These are phyloP conservation scores for Endocarpon pusillum DNA, from an alignment of 495 filamentous ascomycete species.

Conservation along the genomic window DNA sequence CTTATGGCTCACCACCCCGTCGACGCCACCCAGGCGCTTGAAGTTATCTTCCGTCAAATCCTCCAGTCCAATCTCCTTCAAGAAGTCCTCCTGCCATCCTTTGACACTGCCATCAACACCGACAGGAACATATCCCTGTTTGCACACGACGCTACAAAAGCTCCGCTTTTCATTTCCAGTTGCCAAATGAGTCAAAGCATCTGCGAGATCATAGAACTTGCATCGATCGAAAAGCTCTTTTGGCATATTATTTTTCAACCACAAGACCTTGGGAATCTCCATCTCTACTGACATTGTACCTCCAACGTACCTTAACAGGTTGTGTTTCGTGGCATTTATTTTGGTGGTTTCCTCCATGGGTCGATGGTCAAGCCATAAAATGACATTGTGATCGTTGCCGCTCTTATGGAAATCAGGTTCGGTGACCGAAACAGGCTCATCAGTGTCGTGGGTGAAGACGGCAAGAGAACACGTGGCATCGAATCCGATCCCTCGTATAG, in stretches of 20 bases:
- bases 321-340: conserved; percentile 85
- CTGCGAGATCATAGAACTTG: conserved; percentile 89
- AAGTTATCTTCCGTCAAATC: conserved; percentile 76
- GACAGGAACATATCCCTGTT: conserved; percentile 87
- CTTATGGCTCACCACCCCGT: conserved; percentile 69
- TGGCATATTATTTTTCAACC: conserved; percentile 98
- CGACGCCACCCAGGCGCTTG: conserved; percentile 78
- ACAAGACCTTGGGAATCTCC: conserved; percentile 95
- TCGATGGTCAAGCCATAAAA: conserved; percentile 86
- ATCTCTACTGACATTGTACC: conserved; percentile 97
- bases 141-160: conserved; percentile 87
- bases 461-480: conserved; percentile 93
- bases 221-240: conserved; percentile 71
- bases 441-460: conserved; percentile 74
- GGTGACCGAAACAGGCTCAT: conserved; percentile 79
- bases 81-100: conserved; percentile 94
- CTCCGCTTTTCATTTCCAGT: conserved; percentile 86
- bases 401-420: conserved; percentile 66
- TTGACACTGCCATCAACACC: conserved; percentile 95
- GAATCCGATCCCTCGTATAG: conserved; percentile 79
- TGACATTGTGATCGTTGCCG: conserved; percentile 69
- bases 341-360: conserved; percentile 73
- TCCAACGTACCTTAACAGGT: conserved; percentile 86
- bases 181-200: conserved; percentile 88
- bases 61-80: conserved; percentile 60